A percentile compares a stretch with the other conserved stretches of the same genome.
Conservation (phyloP, 805 yeast species). For the Starmerella geochares region DNA sequence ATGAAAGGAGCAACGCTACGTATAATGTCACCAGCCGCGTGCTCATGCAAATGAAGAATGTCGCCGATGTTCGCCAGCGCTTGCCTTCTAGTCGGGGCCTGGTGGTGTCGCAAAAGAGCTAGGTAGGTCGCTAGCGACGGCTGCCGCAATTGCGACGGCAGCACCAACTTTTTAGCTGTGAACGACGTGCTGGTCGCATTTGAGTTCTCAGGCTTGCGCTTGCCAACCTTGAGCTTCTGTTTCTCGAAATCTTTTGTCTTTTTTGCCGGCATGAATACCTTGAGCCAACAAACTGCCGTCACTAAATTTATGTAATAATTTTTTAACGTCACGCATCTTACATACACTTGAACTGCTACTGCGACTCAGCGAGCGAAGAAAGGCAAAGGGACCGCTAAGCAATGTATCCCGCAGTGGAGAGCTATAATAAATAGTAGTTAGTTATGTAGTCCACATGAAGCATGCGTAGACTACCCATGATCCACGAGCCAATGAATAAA, state of each 20-base stretch:
- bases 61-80: slow-evolving; percentile 23
- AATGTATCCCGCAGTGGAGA: too few relatives aligned
- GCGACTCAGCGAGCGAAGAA: too few relatives aligned
- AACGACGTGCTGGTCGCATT: slow-evolving; percentile 83
- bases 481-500: too few relatives aligned
- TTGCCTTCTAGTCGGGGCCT: slow-evolving; percentile 24
- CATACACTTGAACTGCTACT: too few relatives aligned
- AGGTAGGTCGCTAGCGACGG: slow-evolving; percentile 16
- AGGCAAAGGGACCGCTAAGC: too few relatives aligned
- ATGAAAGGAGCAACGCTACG: slow-evolving; percentile 51
- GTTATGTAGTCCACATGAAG: too few relatives aligned
- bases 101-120: slow-evolving; percentile 26
- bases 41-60: slow-evolving; percentile 15
- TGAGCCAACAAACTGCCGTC: background rate
- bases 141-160: slow-evolving; percentile 36
- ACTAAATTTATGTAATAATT: background rate
- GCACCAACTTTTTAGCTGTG: slow-evolving; percentile 49
- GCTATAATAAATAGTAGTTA: too few relatives aligned
- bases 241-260: slow-evolving; percentile 67
- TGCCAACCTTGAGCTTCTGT: slow-evolving; percentile 80
- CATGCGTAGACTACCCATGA: too few relatives aligned
- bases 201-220: slow-evolving; percentile 56
- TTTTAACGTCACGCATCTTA: too few relatives aligned
- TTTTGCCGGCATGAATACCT: too few relatives aligned
- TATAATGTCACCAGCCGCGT: slow-evolving; percentile 28